Evolutionary conservation across 805 yeast species (phyloP), one percentile per base, ranked within the genome.

Genomic region (Spathaspora arborariae): DNA sequence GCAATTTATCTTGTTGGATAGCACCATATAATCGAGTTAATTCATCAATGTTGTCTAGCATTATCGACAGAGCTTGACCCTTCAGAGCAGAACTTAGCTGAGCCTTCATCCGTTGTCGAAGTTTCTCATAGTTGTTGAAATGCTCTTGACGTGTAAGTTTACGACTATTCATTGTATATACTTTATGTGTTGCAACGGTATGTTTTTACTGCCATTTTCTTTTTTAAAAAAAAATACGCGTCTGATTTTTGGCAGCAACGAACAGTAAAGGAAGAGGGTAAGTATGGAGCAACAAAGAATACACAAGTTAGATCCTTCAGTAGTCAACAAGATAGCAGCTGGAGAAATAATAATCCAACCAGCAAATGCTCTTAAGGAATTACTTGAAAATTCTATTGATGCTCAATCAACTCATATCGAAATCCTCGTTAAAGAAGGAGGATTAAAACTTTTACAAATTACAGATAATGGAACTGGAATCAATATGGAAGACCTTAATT

Each of bases 311-410:
- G 94, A 85, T 39, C 69, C 69, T 13, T 62, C 80, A 2, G 97
- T 91, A 18, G 87, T 94, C 42, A 91, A 90, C 62, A 79, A 84
- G 51, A 94, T 94, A 21, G 99, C 99, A 0, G 99, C 99, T 1
- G 99, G 99, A 0, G 98, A 94, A 67, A 88, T 94, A 65, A 88
- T 94, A 47, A 78, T 91, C 21, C 92, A 91, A 4, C 98, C 99
- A 0, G 86, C 92, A 4, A 94, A 92, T 62, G 99, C 99, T 0
- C 68, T 94, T 37, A 94, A 94, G 60, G 99, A 94, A 63, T 70
- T 94, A 70, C 68, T 94, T 50, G 99, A 94, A 67, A 94, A 94
- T 70, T 79, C 96, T 5, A 81, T 94, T 10, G 99, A 94, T 62
- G 97, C 99, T 0, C 74, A 77, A 0, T 71, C 96, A 10, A 75